Conservation (phyloP, 352 stramenopile species). For the Lagenidium sp. region DNA sequence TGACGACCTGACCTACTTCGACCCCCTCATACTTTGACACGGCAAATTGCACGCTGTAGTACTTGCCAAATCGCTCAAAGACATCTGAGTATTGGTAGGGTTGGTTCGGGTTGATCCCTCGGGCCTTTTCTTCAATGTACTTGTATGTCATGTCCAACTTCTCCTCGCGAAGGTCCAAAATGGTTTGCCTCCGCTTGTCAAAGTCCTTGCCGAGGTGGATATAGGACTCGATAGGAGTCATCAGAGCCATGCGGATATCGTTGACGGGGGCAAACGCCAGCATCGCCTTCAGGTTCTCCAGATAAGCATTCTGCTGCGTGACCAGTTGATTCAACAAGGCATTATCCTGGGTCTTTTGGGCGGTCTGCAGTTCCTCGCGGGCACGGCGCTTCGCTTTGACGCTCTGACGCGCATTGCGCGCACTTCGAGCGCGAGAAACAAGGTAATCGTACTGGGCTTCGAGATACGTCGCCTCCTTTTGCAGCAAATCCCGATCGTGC, state of each 20-base stretch:
- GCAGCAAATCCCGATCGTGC: constrained; percentile 45
- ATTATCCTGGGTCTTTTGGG: constrained; percentile 37
- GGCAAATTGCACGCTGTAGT: constrained; percentile 68
- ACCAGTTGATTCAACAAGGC: constrained; percentile 46
- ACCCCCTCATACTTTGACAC: constrained; percentile 69
- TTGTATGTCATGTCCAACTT: constrained; percentile 76
- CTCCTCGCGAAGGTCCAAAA: constrained; percentile 53
- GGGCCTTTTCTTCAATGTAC: constrained; percentile 67
- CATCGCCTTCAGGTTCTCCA: constrained; percentile 77
- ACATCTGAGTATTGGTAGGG: constrained; percentile 68
- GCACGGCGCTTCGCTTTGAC: constrained; percentile 42
- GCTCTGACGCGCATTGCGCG: constrained; percentile 7
- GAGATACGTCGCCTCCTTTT: constrained; percentile 66
- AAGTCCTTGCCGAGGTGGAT: constrained; percentile 57
- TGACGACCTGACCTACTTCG: constrained; percentile 45
- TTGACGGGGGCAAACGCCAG: constrained; percentile 64
- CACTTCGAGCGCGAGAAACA: constrained; percentile 23
- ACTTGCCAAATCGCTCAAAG: constrained; percentile 79
- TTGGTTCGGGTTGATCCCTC: constrained; percentile 39
- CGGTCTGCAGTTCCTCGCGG: constrained; percentile 27
- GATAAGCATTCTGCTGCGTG: constrained; percentile 55
- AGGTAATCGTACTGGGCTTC: constrained; percentile 59
- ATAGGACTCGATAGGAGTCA: constrained; percentile 73
- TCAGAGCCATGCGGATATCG: constrained; percentile 59
- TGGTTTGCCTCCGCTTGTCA: constrained; percentile 44